phyloP scores from a whole-genome alignment of 148 eudicot genomes.

The Vaccinium corymbosum region DNA sequence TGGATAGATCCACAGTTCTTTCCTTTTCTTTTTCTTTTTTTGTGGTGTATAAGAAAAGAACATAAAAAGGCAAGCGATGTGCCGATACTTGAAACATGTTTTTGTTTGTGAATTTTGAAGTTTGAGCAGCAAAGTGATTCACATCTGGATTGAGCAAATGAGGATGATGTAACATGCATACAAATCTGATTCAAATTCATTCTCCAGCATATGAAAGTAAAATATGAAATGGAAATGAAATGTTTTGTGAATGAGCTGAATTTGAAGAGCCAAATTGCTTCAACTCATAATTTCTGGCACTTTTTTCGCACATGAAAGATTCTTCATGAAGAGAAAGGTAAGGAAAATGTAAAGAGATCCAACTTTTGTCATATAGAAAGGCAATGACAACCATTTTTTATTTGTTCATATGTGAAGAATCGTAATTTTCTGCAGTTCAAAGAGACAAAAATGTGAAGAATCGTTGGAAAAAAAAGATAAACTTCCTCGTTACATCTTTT shows the following conservation, averaged over 20 bases:
- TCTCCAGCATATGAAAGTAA: background rate
- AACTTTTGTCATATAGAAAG: background rate
- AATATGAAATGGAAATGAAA: background rate
- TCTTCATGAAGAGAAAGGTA: background rate
- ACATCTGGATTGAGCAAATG: background rate
- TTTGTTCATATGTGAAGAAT: too few relatives aligned
- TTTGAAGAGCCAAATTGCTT: background rate
- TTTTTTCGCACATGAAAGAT: background rate
- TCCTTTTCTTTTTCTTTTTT: background rate
- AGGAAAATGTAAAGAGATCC: background rate
- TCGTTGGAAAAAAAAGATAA: too few relatives aligned
- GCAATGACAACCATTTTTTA: background rate
- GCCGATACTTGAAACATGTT: background rate
- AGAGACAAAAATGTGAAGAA: too few relatives aligned
- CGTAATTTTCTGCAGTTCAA: too few relatives aligned
- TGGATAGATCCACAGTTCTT: constrained; percentile 22
- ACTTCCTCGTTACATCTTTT: too few relatives aligned
- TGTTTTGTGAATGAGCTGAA: background rate
- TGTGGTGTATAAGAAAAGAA: background rate
- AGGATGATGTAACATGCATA: background rate
- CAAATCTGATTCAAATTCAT: background rate
- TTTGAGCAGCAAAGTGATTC: background rate
- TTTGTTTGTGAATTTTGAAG: background rate
- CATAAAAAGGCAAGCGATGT: background rate
- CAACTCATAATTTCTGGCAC: background rate